Evolutionary conservation across 805 yeast species (phyloP).

Genomic region (Saccharomycopsis capsularis): DNA sequence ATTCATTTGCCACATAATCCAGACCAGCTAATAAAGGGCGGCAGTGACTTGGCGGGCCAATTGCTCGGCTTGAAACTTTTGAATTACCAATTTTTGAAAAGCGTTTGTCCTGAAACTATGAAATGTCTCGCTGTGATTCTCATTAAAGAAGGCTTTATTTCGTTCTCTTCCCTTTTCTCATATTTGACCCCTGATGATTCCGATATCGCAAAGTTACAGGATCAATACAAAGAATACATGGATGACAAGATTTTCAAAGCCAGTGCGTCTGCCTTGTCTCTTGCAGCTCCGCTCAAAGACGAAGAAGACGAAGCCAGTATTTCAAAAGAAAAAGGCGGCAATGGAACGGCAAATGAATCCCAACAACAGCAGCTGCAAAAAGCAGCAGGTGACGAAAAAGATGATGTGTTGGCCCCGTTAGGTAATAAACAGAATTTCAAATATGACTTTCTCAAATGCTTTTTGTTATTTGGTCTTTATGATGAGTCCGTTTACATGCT

Average conservation of each 20-base stretch:
- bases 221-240: constrained; percentile 38
- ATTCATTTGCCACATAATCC: constrained; percentile 20
- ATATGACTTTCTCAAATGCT: constrained; percentile 41
- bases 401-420: constrained; percentile 24
- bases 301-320: constrained; percentile 47
- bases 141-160: constrained; percentile 58
- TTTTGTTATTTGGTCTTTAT: constrained; percentile 54
- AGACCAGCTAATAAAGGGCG: constrained; percentile 39
- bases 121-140: constrained; percentile 46
- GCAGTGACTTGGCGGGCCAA: constrained; percentile 48
- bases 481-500: constrained; percentile 56
- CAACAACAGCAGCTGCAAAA: not conserved
- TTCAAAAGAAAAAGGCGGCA: not conserved
- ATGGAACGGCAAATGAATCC: not conserved
- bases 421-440: constrained; percentile 30
- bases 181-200: constrained; percentile 48
- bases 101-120: constrained; percentile 36
- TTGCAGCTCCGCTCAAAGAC: constrained; percentile 76
- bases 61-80: constrained; percentile 43
- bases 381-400: constrained; percentile 6
- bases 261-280: constrained; percentile 70
- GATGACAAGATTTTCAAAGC: constrained; percentile 55
- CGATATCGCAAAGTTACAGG: constrained; percentile 36
- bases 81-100: constrained; percentile 26
- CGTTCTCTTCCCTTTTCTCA: constrained; percentile 54